Evolutionary conservation across 2,329 filamentous ascomycete genomes (phyloP), one percentile per base, ranked within the genome.

Genomic region (Xylariaceae sp.): DNA sequence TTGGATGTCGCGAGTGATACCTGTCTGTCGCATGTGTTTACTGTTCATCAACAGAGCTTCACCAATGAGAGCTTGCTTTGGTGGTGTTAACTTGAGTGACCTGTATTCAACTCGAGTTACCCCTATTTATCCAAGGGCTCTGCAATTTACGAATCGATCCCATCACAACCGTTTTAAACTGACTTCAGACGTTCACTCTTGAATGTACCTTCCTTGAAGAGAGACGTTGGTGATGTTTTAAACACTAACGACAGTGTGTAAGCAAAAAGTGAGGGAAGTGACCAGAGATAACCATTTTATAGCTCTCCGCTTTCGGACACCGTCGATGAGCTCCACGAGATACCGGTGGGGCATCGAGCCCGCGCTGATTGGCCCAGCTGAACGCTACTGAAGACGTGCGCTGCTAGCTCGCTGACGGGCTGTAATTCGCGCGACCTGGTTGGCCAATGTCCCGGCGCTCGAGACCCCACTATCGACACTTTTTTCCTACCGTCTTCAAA

Each of bases 391-490:
- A 37, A n/a, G 44, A 45, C 53, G 37, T 2, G 11, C 51, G 53
- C 44, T 60, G 56, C 58, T 60, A 61, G 53, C 42, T 50, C 15
- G 45, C 49, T 52, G 37, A 49, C 13, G 51, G 30, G 30, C 10
- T 34, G 11, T 50, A 10, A 34, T 51, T 15, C 23, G 5, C n/a
- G 15, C 17, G 44, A 51, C 17, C 35, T 45, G n/a, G 47, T 57
- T 59, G 56, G 60, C 56, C 62, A 64, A 64, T 62, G 59, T 58
- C 23, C 49, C 49, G 47, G 48, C 51, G 55, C 54, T 52, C 44
- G 51, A 4, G 42, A 57, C 60, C 62, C 63, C 61, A 61, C 61
- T 56, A 59, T 64, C 58, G 44, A 59, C 58, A 57, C 56, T 56
- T 60, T 62, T 60, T 60, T 55, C 42, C 37, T 37, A 39, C 42